Percentiles rank a stretch among this genome's conserved stretches.
Conservation (phyloP, 2,329 filamentous ascomycete species). For the Bipolaris zeicola region DNA sequence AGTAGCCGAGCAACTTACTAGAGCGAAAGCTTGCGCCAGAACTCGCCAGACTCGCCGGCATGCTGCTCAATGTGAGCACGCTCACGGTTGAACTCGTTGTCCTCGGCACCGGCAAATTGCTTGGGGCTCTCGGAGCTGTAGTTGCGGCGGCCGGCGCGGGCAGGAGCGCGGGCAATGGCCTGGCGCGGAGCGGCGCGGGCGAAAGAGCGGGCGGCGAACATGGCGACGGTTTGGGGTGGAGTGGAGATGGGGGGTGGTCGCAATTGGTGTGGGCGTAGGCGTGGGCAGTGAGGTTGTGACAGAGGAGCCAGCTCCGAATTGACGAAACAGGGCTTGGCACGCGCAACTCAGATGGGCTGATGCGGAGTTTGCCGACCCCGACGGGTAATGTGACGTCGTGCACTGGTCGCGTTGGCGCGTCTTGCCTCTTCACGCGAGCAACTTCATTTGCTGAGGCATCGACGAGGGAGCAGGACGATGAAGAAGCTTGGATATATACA, state of each 20-base stretch:
- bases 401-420: slow-evolving; percentile 17
- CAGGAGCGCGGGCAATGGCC: slow-evolving; percentile 60
- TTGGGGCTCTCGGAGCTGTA: slow-evolving; percentile 67
- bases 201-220: slow-evolving; percentile 43
- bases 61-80: slow-evolving; percentile 89
- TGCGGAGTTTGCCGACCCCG: slow-evolving; percentile 18
- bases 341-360: slow-evolving; percentile 14
- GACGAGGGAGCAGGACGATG: slow-evolving; percentile 2
- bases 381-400: slow-evolving; percentile 36
- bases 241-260: slow-evolving; percentile 36
- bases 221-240: slow-evolving; percentile 36
- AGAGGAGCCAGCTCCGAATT: slow-evolving; percentile 24
- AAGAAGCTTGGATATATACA: slow-evolving; percentile 11
- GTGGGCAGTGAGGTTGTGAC: slow-evolving; percentile 30
- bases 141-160: slow-evolving; percentile 71
- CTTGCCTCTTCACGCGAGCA: background rate
- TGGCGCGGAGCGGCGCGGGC: slow-evolving; percentile 60
- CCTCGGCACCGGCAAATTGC: slow-evolving; percentile 65
- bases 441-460: background rate
- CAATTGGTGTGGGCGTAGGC: slow-evolving; percentile 30
- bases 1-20: slow-evolving; percentile 69
- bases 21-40: slow-evolving; percentile 95
- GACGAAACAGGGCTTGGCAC: slow-evolving; percentile 26
- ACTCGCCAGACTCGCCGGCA: slow-evolving; percentile 80
- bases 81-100: slow-evolving; percentile 95